phyloP scores from a whole-genome alignment of 2,329 filamentous ascomycete genomes.

The Colletotrichum tanaceti region DNA sequence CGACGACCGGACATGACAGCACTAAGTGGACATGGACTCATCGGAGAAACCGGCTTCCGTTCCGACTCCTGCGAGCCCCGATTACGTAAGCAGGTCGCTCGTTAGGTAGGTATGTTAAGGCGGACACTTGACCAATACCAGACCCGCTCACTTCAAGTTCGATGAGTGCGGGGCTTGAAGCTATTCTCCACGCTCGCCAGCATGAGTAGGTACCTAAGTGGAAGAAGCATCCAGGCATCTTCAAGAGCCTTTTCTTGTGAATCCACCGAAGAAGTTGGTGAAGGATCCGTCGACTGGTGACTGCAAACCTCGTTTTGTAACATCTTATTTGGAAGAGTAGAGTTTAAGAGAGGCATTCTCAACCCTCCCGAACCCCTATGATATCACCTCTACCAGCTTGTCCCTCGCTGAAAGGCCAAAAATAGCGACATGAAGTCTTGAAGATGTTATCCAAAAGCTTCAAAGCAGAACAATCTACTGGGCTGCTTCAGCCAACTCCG shows the following conservation, averaged over 20 bases:
- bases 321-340: background rate
- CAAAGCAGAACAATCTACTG: no score
- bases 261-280: background rate
- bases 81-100: background rate
- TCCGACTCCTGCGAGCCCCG: background rate
- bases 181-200: background rate
- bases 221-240: background rate
- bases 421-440: no score
- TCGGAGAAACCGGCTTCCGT: constrained; percentile 30
- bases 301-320: background rate
- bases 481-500: background rate
- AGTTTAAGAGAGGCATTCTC: background rate
- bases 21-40: background rate
- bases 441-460: no score
- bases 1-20: constrained; percentile 24
- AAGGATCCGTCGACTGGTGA: no score
- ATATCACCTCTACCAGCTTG: no score
- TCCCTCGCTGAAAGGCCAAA: no score
- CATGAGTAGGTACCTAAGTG: constrained; percentile 1
- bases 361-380: background rate
- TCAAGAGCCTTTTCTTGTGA: constrained; percentile 7
- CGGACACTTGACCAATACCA: no score
- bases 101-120: no score
- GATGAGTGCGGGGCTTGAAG: background rate
- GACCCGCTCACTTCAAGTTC: no score